Evolutionary conservation across 1,284 basidiomycete genomes (phyloP), one percentile per base, ranked within the genome.

Genomic region (Melampsora abietis-canadensis): DNA sequence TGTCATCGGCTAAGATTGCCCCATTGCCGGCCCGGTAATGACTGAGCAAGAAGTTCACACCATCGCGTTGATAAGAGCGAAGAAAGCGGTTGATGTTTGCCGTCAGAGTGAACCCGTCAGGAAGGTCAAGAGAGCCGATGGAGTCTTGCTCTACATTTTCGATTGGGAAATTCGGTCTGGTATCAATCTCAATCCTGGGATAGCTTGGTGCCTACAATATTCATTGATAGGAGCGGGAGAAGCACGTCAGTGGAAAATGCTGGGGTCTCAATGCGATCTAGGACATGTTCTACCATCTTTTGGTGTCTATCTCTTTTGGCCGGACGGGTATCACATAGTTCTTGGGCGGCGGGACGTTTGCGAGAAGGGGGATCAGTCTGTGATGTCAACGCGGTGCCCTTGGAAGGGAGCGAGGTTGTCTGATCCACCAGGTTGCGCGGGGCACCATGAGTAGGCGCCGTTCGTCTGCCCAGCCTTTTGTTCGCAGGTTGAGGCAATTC

Each of bases 11-110:
- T 40, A 73, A 62, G 17, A 73, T 63, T 10, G 64, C 69, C 30
- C 69, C 69, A 65, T 73, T 73, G 8, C 44, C 44, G 8, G 37
- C 27, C 37, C 40, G 34, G 24, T 27, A 73, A 21, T 73, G 69
- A 40, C 64, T 15, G 14, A 73, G 64, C 37, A 73, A 48, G 40
- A 73, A 73, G 51, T 73, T 73, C 34, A 73, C 69, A 44, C 69
- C 69, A 66, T 73, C 69, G 30, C 69, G 69, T 47, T 73, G 69
- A 54, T 73, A 73, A 59, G 69, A 51, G 27, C 64, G 62, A 8
- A 73, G 40, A 47, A 73, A 73, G 19, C 63, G 62, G 44, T 73
- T 73, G 15, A 73, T 73, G 21, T 62, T 64, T 46, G n/a, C n/a
- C 7, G 69, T 73, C 17, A 73, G 63, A 15, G 48, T 19, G 37